phyloP scores from a whole-genome alignment of 2,329 filamentous ascomycete species.

The Fusarium cicatricum region DNA sequence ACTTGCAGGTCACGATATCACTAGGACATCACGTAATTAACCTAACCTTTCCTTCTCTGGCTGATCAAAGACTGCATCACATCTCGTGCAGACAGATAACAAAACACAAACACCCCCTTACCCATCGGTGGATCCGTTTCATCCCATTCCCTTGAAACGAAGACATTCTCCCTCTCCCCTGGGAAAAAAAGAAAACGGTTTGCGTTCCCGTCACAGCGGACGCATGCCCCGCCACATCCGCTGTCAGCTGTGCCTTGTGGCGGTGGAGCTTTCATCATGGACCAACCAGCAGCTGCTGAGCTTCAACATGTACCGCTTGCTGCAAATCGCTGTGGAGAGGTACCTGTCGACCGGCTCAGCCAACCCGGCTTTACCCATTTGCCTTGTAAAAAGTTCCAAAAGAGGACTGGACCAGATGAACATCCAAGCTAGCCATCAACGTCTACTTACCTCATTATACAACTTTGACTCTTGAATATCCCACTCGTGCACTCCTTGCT shows the following conservation, averaged over 20 bases:
- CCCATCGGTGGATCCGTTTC: conserved; percentile 20
- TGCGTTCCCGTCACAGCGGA: conserved; percentile 17
- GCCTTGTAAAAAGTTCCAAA: conserved; percentile 30
- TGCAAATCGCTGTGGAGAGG: neutral
- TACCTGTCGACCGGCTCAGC: conserved; percentile 23
- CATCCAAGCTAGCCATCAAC: conserved; percentile 13
- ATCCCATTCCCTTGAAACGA: conserved; percentile 1
- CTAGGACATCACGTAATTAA: neutral
- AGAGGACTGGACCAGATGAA: conserved; percentile 25
- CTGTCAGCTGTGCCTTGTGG: conserved; percentile 32
- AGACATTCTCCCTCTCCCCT: conserved; percentile 14
- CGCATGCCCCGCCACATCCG: conserved; percentile 37
- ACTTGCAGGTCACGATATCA: conserved; percentile 30
- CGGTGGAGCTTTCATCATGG: conserved; percentile 6
- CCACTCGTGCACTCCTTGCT: neutral
- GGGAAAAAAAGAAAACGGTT: neutral
- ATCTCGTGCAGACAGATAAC: neutral
- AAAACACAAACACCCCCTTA: conserved; percentile 6
- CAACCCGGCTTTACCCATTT: conserved; percentile 39
- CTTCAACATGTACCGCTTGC: conserved; percentile 10
- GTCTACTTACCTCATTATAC: conserved; percentile 1
- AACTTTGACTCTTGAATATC: conserved; percentile 4
- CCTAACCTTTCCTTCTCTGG: neutral
- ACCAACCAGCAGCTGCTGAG: conserved; percentile 22
- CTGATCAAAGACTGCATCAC: neutral